A percentile compares a stretch with the other conserved stretches of the same genome.
phyloP scores from a whole-genome alignment of 2,329 filamentous ascomycete species.

The Xylariaceae sp. region DNA sequence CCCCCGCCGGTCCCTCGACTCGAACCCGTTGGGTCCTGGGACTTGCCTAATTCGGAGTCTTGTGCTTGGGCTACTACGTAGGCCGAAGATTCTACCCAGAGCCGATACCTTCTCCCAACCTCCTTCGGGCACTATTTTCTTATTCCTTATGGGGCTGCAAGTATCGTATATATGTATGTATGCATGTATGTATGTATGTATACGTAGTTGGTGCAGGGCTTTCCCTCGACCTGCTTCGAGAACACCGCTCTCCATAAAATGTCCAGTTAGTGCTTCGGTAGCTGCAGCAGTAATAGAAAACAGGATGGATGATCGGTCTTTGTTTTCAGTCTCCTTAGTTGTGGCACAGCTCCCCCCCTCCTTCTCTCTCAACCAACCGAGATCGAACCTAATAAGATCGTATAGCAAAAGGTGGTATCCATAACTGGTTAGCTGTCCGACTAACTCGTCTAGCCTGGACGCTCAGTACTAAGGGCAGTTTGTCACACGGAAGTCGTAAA shows the following conservation, averaged over 20 bases:
- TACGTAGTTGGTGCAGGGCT: not conserved
- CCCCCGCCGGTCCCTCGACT: conserved; percentile 3
- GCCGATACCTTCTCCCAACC: not conserved
- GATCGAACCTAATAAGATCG: no score
- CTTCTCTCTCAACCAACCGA: no score
- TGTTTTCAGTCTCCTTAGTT: not conserved
- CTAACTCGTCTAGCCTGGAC: no score
- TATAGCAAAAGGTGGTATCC: no score
- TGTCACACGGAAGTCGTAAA: not conserved
- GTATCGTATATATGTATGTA: not conserved
- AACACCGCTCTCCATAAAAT: not conserved
- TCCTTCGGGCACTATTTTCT: not conserved
- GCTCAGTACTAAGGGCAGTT: not conserved
- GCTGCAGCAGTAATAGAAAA: not conserved
- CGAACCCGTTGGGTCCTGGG: not conserved
- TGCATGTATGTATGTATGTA: no score
- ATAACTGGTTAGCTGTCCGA: no score
- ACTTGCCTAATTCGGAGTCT: not conserved
- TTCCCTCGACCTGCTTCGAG: not conserved
- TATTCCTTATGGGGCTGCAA: not conserved
- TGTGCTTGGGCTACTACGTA: not conserved
- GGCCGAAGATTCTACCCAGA: not conserved
- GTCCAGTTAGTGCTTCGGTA: not conserved
- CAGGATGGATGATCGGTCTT: not conserved
- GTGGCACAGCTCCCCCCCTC: not conserved